Evolutionary conservation across 1,284 basidiomycete species (phyloP).

Genomic region (Rhodofomes roseus): DNA sequence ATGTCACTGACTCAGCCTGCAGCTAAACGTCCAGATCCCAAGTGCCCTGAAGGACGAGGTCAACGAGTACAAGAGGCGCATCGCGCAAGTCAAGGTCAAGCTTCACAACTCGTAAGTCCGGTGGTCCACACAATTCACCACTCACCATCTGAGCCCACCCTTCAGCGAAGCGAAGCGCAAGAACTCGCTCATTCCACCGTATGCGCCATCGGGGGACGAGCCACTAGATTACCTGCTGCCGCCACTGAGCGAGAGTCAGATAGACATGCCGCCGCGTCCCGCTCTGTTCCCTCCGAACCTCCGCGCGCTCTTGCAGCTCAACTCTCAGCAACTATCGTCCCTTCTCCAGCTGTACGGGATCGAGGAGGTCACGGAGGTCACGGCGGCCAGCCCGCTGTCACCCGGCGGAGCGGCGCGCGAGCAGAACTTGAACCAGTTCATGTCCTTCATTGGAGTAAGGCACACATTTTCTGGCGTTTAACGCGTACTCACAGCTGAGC

Average conservation of each 20-base stretch:
- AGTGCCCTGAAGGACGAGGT: slow-evolving; percentile 40
- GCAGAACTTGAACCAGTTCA: slow-evolving; percentile 40
- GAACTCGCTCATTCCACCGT: slow-evolving; percentile 36
- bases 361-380: background rate
- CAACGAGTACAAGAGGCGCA: slow-evolving; percentile 24
- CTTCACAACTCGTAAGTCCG: slow-evolving; percentile 45
- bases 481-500: background rate
- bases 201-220: slow-evolving; percentile 28
- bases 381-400: slow-evolving; percentile 13
- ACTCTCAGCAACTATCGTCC: background rate
- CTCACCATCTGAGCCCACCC: too few species aligned
- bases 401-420: slow-evolving; percentile 35
- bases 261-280: slow-evolving; percentile 31
- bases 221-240: slow-evolving; percentile 44
- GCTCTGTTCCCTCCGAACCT: slow-evolving; percentile 10
- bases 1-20: background rate
- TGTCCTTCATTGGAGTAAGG: slow-evolving; percentile 44
- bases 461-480: background rate
- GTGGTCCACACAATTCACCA: too few species aligned
- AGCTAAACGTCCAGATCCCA: slow-evolving; percentile 44
- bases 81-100: slow-evolving; percentile 36
- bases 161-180: slow-evolving; percentile 46
- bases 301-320: background rate
- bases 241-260: slow-evolving; percentile 34
- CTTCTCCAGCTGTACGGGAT: background rate